Evolutionary conservation across 2,329 filamentous ascomycete species (phyloP), one percentile per base, ranked within the genome.

Genomic region (Pseudopyricularia javanii): DNA sequence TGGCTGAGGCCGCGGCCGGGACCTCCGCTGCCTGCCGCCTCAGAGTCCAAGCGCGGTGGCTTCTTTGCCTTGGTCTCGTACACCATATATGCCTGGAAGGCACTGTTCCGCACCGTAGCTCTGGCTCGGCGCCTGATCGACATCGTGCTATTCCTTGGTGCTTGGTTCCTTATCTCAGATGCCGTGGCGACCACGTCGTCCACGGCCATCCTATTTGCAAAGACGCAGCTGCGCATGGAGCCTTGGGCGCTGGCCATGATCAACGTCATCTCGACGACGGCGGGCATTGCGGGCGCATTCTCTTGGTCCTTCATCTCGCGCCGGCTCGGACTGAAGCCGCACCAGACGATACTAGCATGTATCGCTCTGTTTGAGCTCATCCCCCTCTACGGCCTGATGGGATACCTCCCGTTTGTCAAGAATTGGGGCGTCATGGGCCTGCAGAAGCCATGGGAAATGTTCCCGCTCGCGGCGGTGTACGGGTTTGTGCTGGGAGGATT

Each of bases 401-500:
- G 91, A 1, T 96, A 93, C 63, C 75, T 97, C 15, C 89, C 91
- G 0, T 81, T 88, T 7, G 77, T 98, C 48, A 78, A 82, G 60
- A 71, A 74, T 7, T 80, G 86, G 67, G 91, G 89, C 1, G 82
- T 88, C 5, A 70, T 90, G 40, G 93, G 93, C 1, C 75, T 98
- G n/a, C 90, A 95, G 66, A 84, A 93, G 64, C 85, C 88, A 3
- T 95, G 90, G 88, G 93, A 98, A 61, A 96, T 98, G 88, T 97
- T 93, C 61, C 88, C 88, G 0, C 70, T 98, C 1, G 91, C 89
- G 0, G 86, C 87, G 3, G 81, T 97, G 12, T 97, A 96, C 66
- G 93, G 93, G 0, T 81, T 98, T 50, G 91, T 97, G 2, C 80
- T 97, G 30, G 93, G 93, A n/a, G 93, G 93, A 0, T 71, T 98